Base-by-base conservation (phyloP, 768 basidiomycete genomes). In the Cubamyces sp. region DNA sequence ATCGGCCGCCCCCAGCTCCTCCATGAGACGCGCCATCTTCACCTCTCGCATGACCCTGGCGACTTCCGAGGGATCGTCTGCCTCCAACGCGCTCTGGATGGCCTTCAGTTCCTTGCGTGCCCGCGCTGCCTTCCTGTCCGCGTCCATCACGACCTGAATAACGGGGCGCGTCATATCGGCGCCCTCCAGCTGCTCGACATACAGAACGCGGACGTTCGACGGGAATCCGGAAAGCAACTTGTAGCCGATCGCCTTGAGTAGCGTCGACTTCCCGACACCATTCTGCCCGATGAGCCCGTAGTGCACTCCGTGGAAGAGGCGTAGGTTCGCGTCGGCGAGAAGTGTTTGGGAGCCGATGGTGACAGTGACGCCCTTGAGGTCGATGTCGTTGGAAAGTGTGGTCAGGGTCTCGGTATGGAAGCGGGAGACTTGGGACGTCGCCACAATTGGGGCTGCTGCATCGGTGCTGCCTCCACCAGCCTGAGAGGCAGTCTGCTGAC, bases 1-100 rank as follows among this genome's bases (percentile, higher is more conserved):
- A 12, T 64, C 64, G 21, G 68, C 68, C 5, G 64, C 66, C 15
- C 41, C 58, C 14, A 61, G 55, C 9, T 65, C 68, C 19, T 56
- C 64, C 42, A 48, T 42, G 3, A 60, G 56, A 18, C 68, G 55
- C 37, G 52, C 50, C 89, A 70, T 41, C 96, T 95, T 12, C 90
- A 90, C 18, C 98, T 83, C 76, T 94, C 97, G 77, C 98, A 98
- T 49, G 95, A 87, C 54, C 94, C 95, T 93, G 75, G 98, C 97
- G 68, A 98, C 81, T 3, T 96, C 95, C 37, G 85, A 80, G 70
- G 84, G 83, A 66, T 96, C 88, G 75, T 97, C 98, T 23, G 96
- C 63, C 28, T 64, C 58, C 6, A 64, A 25, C 47, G 63, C 63
- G 28, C 34, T n/a, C 40, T 64, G 63, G 7, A 64, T 30, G 9